Evolutionary conservation across 2,329 filamentous ascomycete species (phyloP).

Genomic region (Sporothrix variecibatus): DNA sequence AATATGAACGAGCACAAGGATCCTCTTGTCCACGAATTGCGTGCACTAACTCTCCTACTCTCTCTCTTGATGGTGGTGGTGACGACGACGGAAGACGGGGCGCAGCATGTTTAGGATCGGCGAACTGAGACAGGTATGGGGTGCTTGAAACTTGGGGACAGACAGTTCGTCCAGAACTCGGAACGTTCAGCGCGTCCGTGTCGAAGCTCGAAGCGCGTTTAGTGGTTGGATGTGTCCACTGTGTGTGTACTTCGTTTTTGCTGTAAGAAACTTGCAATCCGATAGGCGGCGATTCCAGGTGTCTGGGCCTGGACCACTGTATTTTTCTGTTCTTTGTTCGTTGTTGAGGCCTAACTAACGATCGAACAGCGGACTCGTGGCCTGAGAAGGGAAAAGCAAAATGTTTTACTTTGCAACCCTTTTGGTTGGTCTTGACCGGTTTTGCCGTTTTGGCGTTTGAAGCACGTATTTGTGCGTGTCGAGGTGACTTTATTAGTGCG

Average conservation of each 20-base stretch:
- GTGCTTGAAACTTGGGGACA: constrained; percentile 42
- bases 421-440: background rate
- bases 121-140: constrained; percentile 45
- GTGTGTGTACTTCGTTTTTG: background rate
- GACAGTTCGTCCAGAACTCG: background rate
- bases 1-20: background rate
- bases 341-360: background rate
- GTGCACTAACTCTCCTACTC: background rate
- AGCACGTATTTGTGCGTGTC: background rate
- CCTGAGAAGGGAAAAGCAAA: background rate
- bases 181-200: background rate
- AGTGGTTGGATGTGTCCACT: background rate
- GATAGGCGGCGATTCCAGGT: background rate
- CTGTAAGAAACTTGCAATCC: background rate
- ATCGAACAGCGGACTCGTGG: background rate
- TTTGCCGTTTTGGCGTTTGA: background rate
- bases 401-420: background rate
- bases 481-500: constrained; percentile 2
- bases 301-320: background rate
- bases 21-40: constrained; percentile 13
- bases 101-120: constrained; percentile 42
- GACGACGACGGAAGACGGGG: constrained; percentile 33
- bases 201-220: background rate
- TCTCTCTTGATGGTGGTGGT: background rate
- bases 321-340: too few species aligned